Evolutionary conservation across 805 yeast species (phyloP).

Genomic region (Ogataea siamensis): DNA sequence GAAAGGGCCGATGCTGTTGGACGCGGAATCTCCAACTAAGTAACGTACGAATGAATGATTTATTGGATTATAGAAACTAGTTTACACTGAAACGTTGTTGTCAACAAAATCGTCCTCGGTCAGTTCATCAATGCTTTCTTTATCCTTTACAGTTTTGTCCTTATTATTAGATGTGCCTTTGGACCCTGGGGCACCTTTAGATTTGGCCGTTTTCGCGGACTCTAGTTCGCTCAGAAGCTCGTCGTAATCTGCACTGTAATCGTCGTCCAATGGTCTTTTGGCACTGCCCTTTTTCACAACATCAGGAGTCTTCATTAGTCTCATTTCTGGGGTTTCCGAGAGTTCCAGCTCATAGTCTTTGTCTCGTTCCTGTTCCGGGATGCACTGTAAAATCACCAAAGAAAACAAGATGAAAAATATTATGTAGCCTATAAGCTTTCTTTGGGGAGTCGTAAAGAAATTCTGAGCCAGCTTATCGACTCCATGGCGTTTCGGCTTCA

Average conservation of each 20-base stretch:
- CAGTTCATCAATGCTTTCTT: conserved; percentile 7
- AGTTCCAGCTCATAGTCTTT: conserved; percentile 23
- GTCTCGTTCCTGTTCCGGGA: conserved; percentile 28
- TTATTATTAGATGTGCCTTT: too few relatives aligned
- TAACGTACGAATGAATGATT: neutral
- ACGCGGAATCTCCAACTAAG: conserved; percentile 46
- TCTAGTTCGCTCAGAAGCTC: conserved; percentile 9
- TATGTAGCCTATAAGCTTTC: conserved; percentile 41
- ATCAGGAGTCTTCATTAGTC: conserved; percentile 23
- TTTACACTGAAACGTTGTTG: conserved; percentile 9
- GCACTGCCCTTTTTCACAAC: conserved; percentile 17
- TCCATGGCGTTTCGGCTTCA: conserved; percentile 30
- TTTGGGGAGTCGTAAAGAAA: conserved; percentile 46
- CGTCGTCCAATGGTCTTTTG: conserved; percentile 23
- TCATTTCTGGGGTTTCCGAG: conserved; percentile 2
- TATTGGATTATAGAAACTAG: conserved; percentile 5
- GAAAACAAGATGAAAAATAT: conserved; percentile 35
- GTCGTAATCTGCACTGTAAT: conserved; percentile 18
- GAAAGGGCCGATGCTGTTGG: conserved; percentile 75
- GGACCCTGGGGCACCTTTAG: too few relatives aligned
- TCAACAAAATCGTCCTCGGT: conserved; percentile 21
- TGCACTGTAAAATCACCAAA: conserved; percentile 29
- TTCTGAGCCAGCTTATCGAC: conserved; percentile 25
- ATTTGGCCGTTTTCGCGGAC: conserved; percentile 2
- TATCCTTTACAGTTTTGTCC: conserved; percentile 1